Conservation (phyloP, 805 yeast genomes). For the Zygosaccharomyces gambellarensis region DNA sequence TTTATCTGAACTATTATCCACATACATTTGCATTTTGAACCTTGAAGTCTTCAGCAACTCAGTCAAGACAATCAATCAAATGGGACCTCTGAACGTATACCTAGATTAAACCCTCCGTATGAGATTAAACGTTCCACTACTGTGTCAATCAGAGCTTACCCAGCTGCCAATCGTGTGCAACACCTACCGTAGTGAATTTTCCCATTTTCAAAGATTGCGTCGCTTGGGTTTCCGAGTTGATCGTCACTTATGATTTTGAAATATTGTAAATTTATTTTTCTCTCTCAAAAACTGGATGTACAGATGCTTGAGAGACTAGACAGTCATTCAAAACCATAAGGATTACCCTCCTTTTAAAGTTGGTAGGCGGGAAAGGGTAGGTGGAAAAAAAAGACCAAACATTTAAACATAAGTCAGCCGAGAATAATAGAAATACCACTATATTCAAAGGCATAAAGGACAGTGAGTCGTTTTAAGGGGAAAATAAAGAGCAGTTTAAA, state of each 20-base stretch:
- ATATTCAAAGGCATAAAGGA: neutral
- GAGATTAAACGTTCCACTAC: conserved; percentile 1
- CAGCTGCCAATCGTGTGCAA: conserved; percentile 4
- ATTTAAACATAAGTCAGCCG: neutral
- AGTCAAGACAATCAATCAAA: neutral
- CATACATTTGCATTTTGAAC: conserved; percentile 47
- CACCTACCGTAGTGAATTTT: conserved; percentile 4
- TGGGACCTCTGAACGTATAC: neutral
- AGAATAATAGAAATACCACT: no score
- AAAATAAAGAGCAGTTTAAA: neutral
- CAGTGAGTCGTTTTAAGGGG: neutral
- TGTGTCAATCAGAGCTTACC: conserved; percentile 3
- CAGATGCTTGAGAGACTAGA: conserved; percentile 1
- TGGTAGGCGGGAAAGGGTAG: neutral
- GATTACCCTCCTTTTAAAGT: conserved; percentile 4
- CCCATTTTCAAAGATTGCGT: conserved; percentile 1
- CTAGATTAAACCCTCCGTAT: neutral
- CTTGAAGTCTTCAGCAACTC: conserved; percentile 23
- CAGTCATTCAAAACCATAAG: conserved; percentile 2
- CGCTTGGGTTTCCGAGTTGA: conserved; percentile 1
- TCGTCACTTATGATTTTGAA: neutral
- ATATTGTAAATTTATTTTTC: neutral
- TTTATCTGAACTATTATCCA: neutral
- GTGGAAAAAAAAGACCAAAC: neutral
- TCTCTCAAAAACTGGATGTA: conserved; percentile 2